These are phyloP conservation scores for Carex parvula DNA, from an alignment of 176 grass and related monocot genomes.

Conservation along the genomic window DNA sequence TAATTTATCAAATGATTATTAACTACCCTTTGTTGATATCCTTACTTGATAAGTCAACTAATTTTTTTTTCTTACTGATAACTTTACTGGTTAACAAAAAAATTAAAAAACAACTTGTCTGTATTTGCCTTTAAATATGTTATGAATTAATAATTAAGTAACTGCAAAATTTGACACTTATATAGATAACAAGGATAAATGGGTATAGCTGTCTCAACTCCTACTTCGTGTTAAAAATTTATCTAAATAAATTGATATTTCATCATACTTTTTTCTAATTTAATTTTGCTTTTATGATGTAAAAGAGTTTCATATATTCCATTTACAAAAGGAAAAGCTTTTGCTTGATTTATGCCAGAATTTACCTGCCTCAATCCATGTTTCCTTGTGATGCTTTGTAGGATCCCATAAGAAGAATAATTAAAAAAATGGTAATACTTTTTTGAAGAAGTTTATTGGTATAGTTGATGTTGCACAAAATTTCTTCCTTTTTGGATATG, in stretches of 20 bases:
- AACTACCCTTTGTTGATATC: no score
- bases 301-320: neutral
- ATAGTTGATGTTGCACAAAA: neutral
- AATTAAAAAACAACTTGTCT: no score
- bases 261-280: neutral
- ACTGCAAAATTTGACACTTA: neutral
- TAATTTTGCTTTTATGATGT: neutral
- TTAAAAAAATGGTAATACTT: neutral
- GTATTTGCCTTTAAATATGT: no score
- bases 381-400: slow-evolving; percentile 1
- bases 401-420: neutral
- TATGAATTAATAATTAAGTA: no score
- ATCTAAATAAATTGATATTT: neutral
- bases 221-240: neutral
- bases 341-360: neutral
- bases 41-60: no score
- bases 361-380: neutral
- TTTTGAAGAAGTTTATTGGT: neutral
- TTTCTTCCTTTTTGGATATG: neutral
- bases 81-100: no score
- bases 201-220: neutral
- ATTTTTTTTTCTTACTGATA: no score
- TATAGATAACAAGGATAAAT: neutral
- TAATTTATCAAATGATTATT: no score
- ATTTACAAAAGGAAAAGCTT: neutral